A percentile compares a stretch with the other conserved stretches of the same genome.
phyloP scores from a whole-genome alignment of 2,329 filamentous ascomycete genomes.

The Xylariaceae sp. region DNA sequence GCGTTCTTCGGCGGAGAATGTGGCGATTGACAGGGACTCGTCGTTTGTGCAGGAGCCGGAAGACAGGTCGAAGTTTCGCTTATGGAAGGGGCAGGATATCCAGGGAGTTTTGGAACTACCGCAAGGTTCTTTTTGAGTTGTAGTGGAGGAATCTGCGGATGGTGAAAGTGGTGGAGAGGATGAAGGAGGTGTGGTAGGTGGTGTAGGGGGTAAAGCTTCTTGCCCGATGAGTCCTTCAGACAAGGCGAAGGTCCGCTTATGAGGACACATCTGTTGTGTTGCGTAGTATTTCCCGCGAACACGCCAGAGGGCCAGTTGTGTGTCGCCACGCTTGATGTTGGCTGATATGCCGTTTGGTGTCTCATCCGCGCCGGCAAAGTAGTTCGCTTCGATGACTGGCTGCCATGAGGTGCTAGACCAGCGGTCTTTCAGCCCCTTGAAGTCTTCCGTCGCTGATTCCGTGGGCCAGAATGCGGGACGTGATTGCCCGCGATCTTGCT shows the following conservation, averaged over 20 bases:
- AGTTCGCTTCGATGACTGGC: constrained; percentile 67
- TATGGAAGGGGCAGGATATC: constrained; percentile 85
- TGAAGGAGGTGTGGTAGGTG: constrained; percentile 36
- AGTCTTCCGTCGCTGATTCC: constrained; percentile 64
- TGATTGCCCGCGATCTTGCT: constrained; percentile 69
- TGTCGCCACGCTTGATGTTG: constrained; percentile 81
- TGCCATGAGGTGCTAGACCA: constrained; percentile 74
- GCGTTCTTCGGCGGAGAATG: constrained; percentile 73
- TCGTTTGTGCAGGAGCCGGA: constrained; percentile 75
- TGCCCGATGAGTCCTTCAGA: constrained; percentile 82
- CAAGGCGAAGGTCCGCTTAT: constrained; percentile 87
- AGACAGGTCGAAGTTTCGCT: constrained; percentile 79
- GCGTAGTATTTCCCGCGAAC: constrained; percentile 78
- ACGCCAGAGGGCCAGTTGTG: constrained; percentile 84
- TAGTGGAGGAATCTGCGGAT: constrained; percentile 11
- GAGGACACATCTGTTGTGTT: constrained; percentile 92
- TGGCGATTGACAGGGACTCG: constrained; percentile 72
- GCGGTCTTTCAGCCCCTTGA: constrained; percentile 60
- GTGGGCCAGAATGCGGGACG: constrained; percentile 77
- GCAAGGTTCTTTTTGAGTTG: constrained; percentile 13
- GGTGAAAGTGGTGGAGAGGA: constrained; percentile 12
- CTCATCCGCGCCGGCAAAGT: constrained; percentile 65
- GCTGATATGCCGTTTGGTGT: constrained; percentile 71
- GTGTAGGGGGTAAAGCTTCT: constrained; percentile 36
- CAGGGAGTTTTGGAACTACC: constrained; percentile 52